Evolutionary conservation across 1,139 yeast species (phyloP).

Genomic region (Maudiozyma humilis): DNA sequence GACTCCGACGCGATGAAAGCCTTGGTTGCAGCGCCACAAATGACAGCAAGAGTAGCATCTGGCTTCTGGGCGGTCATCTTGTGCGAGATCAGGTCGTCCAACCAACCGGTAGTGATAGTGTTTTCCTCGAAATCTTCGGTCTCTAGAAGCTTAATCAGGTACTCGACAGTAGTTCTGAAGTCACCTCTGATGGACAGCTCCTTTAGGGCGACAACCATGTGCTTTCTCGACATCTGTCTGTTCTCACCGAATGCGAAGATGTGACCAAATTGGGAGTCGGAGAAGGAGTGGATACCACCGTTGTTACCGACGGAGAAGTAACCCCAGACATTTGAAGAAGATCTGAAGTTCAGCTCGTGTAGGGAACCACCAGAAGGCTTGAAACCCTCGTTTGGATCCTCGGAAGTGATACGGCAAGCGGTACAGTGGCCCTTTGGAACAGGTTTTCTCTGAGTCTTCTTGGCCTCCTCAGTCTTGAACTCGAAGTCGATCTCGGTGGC

Average conservation of each 20-base stretch:
- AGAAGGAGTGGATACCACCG: constrained; percentile 94
- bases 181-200: constrained; percentile 97
- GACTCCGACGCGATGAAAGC: constrained; percentile 78
- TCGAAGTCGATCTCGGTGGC: constrained; percentile 86
- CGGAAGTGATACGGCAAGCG: constrained; percentile 97
- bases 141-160: constrained; percentile 85
- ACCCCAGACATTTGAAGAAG: constrained; percentile 98
- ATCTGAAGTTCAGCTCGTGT: constrained; percentile 92
- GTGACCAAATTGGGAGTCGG: constrained; percentile 97
- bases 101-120: constrained; percentile 97
- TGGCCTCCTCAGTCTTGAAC: constrained; percentile 64
- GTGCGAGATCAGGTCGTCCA: constrained; percentile 88
- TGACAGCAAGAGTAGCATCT: constrained; percentile 78
- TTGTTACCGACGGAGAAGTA: constrained; percentile 94
- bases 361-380: constrained; percentile 96
- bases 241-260: constrained; percentile 98
- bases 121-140: constrained; percentile 95
- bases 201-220: constrained; percentile 96
- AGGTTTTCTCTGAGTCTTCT: constrained; percentile 80
- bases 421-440: constrained; percentile 97
- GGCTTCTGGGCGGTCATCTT: constrained; percentile 96
- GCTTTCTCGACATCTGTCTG: constrained; percentile 94
- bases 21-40: constrained; percentile 95
- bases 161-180: constrained; percentile 95
- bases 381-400: constrained; percentile 98